Evolutionary conservation across 2,329 filamentous ascomycete genomes (phyloP).

Genomic region (Macrophomina tecta): DNA sequence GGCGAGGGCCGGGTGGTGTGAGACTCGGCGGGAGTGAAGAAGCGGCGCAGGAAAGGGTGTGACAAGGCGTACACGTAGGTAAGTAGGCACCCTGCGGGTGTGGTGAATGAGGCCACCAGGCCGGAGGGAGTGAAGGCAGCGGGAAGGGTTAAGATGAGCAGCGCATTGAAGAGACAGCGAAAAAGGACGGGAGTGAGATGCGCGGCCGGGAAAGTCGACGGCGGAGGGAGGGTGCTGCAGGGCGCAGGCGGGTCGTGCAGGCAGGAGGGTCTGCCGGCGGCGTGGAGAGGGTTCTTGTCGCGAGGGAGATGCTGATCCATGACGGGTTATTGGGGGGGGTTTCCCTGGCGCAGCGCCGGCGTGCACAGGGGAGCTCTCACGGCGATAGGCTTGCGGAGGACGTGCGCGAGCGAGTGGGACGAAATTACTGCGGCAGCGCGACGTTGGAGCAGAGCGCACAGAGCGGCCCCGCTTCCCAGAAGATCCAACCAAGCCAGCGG

Average conservation of each 20-base stretch:
- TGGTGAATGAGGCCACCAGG: not conserved
- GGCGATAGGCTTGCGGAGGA: conserved; percentile 7
- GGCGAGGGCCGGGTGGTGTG: conserved; percentile 11
- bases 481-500: conserved; percentile 1
- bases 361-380: conserved; percentile 14
- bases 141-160: conserved; percentile 1
- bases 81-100: not conserved
- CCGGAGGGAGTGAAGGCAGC: not conserved
- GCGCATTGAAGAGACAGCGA: conserved; percentile 7
- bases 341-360: conserved; percentile 19
- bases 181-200: conserved; percentile 3
- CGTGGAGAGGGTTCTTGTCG: conserved; percentile 8
- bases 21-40: conserved; percentile 13
- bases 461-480: not conserved
- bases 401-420: conserved; percentile 23
- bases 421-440: conserved; percentile 23
- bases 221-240: not conserved
- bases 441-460: conserved; percentile 14
- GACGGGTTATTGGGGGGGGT: conserved; percentile 22
- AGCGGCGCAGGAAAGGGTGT: conserved; percentile 8
- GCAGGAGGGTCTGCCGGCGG: not conserved
- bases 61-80: conserved; percentile 13
- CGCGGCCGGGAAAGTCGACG: not conserved
- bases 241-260: conserved; percentile 12
- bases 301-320: conserved; percentile 23